Base-by-base conservation (phyloP, 805 yeast species). In the Cephaloascus albidus region DNA sequence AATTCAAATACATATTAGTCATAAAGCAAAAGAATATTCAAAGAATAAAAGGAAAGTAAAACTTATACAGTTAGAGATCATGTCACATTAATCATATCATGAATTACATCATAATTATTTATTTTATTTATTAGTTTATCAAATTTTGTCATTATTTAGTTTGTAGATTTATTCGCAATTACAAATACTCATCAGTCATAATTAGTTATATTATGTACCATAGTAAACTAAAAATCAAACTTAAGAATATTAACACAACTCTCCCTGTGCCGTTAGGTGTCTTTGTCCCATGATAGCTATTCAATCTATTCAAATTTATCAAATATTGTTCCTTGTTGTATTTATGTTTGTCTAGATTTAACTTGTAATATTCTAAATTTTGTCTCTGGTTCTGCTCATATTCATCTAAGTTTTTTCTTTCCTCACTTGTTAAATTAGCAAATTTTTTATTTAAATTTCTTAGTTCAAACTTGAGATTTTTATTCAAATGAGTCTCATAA, bases 381-480 rank as follows among this genome's bases (percentile, higher is more conserved):
- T n/a, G n/a, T 23, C 12, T 23, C 6, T 6, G 10, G 12, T 23
- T 6, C 28, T 8, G 6, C 10, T 23, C 28, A 23, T 23, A 23
- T 12, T 23, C 28, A 23, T 23, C 28, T 8, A 23, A 8, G 28
- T 8, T 23, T 23, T 12, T 23, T 23, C 12, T 6, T 23, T 6
- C 12, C 12, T 12, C 12, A 8, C 12, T 6, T 12, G 6, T 6
- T 23, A 23, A 23, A 12, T 8, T 12, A 12, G 6, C 28, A 23
- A 31, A 31, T 42, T 50, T 50, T 39, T 55, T 59, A 30, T 55
- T 58, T 41, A 68, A 55, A 36, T 67, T 53, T 12, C 70, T 48
- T 44, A 67, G 70, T 49, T 69, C 74, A 39, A 68, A 65, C 47
- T 65, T 69, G 40, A 78, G 58, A 42, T 75, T 74, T 37, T 76